Evolutionary conservation across 306 rosid genomes (phyloP).

Genomic region (Vachellia collinsii): DNA sequence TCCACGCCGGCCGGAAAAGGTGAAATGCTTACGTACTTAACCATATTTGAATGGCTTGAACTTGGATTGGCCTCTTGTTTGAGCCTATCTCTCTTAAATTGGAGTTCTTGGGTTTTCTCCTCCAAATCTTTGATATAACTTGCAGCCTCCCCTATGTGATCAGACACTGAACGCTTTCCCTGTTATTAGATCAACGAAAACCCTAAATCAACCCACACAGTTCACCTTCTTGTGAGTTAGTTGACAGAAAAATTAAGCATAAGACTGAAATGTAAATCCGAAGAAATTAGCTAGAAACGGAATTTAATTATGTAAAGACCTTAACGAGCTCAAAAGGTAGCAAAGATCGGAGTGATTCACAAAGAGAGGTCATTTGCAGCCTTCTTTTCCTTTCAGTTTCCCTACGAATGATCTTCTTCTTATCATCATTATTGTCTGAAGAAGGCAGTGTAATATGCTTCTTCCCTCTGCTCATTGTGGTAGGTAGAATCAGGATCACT

Average conservation of each 20-base stretch:
- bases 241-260: neutral
- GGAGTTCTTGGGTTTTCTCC: slow-evolving; percentile 32
- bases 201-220: neutral
- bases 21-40: too few species aligned
- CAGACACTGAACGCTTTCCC: slow-evolving; percentile 49
- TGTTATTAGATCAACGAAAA: slow-evolving; percentile 15
- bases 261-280: neutral
- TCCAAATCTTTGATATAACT: slow-evolving; percentile 36
- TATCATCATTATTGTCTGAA: slow-evolving; percentile 23
- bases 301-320: slow-evolving; percentile 23
- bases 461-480: slow-evolving; percentile 35
- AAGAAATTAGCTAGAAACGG: neutral
- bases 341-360: slow-evolving; percentile 37
- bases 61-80: slow-evolving; percentile 8
- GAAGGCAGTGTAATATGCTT: slow-evolving; percentile 14
- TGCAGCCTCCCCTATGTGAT: slow-evolving; percentile 43
- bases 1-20: too few species aligned
- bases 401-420: slow-evolving; percentile 45
- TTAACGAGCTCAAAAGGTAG: slow-evolving; percentile 45
- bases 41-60: slow-evolving; percentile 13
- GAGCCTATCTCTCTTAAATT: slow-evolving; percentile 41
- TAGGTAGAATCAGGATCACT: slow-evolving; percentile 3
- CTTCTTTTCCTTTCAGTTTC: slow-evolving; percentile 45
- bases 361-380: slow-evolving; percentile 33
- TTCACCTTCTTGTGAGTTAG: neutral